These are phyloP conservation scores for Diaporthe vaccinii DNA, from an alignment of 2,329 filamentous ascomycete genomes.

Conservation along the genomic window DNA sequence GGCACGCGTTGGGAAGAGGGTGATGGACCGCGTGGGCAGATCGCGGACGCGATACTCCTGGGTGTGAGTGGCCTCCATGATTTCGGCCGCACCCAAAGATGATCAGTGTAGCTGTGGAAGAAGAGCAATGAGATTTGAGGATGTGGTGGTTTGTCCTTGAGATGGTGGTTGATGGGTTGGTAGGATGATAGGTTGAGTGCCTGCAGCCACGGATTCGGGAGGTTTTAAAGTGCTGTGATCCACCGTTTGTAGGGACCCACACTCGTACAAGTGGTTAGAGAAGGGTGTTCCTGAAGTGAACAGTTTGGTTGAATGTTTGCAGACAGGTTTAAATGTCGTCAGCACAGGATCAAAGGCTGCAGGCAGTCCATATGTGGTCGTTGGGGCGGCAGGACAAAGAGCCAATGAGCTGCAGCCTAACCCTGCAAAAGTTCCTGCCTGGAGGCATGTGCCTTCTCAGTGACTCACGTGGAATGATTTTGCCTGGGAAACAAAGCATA, in stretches of 20 bases:
- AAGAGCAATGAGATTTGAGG: too few species aligned
- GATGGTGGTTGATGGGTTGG: not conserved
- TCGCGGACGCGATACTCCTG: constrained; percentile 69
- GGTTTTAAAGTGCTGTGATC: not conserved
- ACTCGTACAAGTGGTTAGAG: not conserved
- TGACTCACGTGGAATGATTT: constrained; percentile 5
- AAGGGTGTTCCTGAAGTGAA: not conserved
- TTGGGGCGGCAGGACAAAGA: not conserved
- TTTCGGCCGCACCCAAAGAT: not conserved
- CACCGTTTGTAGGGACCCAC: not conserved
- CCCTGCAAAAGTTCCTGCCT: constrained; percentile 21
- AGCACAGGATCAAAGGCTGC: not conserved
- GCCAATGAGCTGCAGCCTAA: constrained; percentile 17
- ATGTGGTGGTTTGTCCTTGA: not conserved
- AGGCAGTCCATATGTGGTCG: not conserved
- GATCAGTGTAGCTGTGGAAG: not conserved
- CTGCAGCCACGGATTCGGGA: not conserved
- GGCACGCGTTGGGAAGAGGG: constrained; percentile 72
- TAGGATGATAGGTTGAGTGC: not conserved
- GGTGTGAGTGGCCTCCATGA: constrained; percentile 57
- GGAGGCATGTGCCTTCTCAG: not conserved
- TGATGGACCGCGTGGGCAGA: constrained; percentile 71
- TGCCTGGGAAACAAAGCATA: not conserved
- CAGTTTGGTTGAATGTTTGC: not conserved
- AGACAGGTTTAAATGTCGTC: not conserved